phyloP scores from a whole-genome alignment of 352 stramenopile species.

The Blastocystis sp. region DNA sequence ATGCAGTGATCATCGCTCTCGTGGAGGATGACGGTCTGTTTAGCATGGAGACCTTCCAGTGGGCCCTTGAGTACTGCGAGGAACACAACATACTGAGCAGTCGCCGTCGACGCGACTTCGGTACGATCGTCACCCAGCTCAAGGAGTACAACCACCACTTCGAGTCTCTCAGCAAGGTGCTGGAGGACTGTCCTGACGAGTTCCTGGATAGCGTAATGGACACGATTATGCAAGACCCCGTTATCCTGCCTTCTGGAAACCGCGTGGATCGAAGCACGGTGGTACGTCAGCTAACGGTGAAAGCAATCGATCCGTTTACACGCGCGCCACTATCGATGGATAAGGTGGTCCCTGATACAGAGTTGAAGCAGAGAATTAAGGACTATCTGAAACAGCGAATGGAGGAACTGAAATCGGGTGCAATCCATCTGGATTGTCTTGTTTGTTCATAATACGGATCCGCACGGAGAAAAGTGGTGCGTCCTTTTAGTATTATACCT shows the following conservation, averaged over 20 bases:
- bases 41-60: background rate
- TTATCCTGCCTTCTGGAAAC: slow-evolving; percentile 29
- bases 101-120: background rate
- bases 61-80: background rate
- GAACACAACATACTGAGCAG: background rate
- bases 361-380: slow-evolving; percentile 27
- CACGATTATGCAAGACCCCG: slow-evolving; percentile 45
- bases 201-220: slow-evolving; percentile 25
- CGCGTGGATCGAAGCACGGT: slow-evolving; percentile 9
- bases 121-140: background rate
- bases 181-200: background rate
- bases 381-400: slow-evolving; percentile 23
- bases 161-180: background rate
- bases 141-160: background rate
- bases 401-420: background rate
- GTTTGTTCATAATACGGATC: background rate
- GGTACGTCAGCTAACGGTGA: background rate
- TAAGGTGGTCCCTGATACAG: slow-evolving; percentile 16
- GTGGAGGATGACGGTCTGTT: slow-evolving; percentile 39
- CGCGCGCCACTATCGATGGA: background rate
- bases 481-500: background rate
- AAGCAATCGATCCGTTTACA: slow-evolving; percentile 28
- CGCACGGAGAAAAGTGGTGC: background rate
- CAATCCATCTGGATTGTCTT: background rate
- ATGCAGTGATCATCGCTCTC: slow-evolving; percentile 12